These are phyloP conservation scores for Suillus paluster DNA, from an alignment of 768 basidiomycete genomes.

Conservation along the genomic window DNA sequence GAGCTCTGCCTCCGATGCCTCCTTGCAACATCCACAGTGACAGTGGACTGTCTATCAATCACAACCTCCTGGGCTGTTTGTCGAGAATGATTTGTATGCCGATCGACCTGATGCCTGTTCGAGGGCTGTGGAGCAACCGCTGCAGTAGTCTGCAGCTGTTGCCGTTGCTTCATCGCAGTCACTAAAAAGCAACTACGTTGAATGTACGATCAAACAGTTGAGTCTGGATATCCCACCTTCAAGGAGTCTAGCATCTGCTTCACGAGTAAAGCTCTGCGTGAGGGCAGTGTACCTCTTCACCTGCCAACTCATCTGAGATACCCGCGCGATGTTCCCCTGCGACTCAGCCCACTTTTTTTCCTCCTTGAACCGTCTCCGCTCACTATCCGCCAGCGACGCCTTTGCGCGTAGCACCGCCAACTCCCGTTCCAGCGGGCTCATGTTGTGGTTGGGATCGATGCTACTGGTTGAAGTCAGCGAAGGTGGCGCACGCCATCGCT, in stretches of 20 bases:
- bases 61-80: constrained; percentile 28
- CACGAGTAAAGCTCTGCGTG: constrained; percentile 79
- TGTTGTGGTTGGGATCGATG: constrained; percentile 57
- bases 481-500: constrained; percentile 43
- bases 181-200: constrained; percentile 23
- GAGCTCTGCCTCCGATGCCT: constrained; percentile 36
- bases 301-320: constrained; percentile 82
- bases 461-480: constrained; percentile 71
- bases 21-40: constrained; percentile 33
- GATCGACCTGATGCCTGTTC: constrained; percentile 24
- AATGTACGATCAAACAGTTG: neutral
- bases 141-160: constrained; percentile 14
- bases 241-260: constrained; percentile 71
- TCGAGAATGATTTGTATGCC: constrained; percentile 36
- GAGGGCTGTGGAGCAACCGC: constrained; percentile 24
- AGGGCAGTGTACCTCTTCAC: constrained; percentile 79
- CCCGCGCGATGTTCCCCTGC: constrained; percentile 75
- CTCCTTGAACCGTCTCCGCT: constrained; percentile 81
- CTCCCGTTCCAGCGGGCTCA: constrained; percentile 73
- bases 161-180: constrained; percentile 29
- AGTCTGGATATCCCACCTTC: constrained; percentile 51
- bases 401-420: constrained; percentile 73
- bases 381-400: constrained; percentile 81
- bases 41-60: constrained; percentile 32
- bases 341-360: constrained; percentile 87